Conservation (phyloP, 1,139 yeast genomes). For the Diutina sp. region DNA sequence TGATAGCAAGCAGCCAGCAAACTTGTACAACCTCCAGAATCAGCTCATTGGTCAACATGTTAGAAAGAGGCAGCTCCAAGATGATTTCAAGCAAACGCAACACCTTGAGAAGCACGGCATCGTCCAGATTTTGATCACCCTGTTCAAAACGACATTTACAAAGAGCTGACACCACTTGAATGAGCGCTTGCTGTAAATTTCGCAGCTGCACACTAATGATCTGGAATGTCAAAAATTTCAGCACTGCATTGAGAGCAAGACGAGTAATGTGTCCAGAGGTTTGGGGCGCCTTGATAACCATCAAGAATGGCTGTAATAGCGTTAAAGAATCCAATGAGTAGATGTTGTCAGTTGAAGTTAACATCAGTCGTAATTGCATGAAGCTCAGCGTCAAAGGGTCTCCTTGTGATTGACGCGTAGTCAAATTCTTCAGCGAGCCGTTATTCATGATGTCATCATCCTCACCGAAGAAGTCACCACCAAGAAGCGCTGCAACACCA, state of each 20-base stretch:
- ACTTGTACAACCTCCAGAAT: constrained; percentile 87
- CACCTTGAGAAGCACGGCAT: constrained; percentile 77
- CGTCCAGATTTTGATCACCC: constrained; percentile 86
- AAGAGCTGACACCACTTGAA: constrained; percentile 59
- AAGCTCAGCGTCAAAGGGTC: constrained; percentile 73
- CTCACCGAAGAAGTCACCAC: constrained; percentile 38
- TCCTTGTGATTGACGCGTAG: constrained; percentile 12
- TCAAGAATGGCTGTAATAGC: constrained; percentile 71
- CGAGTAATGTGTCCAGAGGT: constrained; percentile 83
- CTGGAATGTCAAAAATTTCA: constrained; percentile 58
- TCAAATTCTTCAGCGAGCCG: constrained; percentile 8
- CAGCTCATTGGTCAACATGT: constrained; percentile 62
- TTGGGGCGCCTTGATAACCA: constrained; percentile 74
- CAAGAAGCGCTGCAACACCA: constrained; percentile 81
- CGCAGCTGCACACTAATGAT: constrained; percentile 33
- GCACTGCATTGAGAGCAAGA: constrained; percentile 63
- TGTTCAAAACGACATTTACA: constrained; percentile 96
- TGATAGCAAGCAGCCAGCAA: constrained; percentile 84
- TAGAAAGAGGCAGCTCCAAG: constrained; percentile 52
- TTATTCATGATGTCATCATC: constrained; percentile 11
- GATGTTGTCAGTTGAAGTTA: constrained; percentile 43
- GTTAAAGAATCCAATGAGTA: constrained; percentile 58
- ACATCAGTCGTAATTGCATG: constrained; percentile 60
- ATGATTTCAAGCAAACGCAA: constrained; percentile 61
- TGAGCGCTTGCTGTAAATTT: constrained; percentile 35